Evolutionary conservation across 345 rosid species (phyloP), one percentile per base, ranked within the genome.

Genomic region (Citrus unshiu): DNA sequence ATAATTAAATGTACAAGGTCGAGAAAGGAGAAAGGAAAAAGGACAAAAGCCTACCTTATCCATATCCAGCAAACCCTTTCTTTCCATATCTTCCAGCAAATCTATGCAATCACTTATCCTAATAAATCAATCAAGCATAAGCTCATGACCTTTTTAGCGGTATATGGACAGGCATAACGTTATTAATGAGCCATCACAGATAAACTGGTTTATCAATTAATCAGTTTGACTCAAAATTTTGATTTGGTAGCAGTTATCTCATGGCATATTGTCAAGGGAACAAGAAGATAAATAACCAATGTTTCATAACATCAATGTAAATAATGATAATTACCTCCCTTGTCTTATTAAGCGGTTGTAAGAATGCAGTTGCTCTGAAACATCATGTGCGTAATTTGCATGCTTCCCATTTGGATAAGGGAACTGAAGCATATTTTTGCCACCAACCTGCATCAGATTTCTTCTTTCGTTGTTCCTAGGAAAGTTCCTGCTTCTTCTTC

Each of bases 51-150:
- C 25, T 83, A 89, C 99, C 94, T 95, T 93, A 85, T 88, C 85
- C 96, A 89, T 93, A 82, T 95, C 91, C 84, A 95, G 72, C 78
- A 86, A 60, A 83, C 89, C 90, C 75, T 37, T 83, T 77, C 83
- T 81, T 65, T 92, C 95, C 95, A 83, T 73, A 81, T 89, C 95
- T 87, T 95, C 93, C 58, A 95, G 95, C 85, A 95, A 84, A 82
- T 74, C 84, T 59, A 95, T 71, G 84, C 95, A 93, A 32, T 91
- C 91, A n/a, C 85, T 80, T 70, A 92, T 77, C 95, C 99, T 95
- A 79, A 76, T 14, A 77, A 63, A 68, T 49, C 68, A 70, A 74
- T 54, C 68, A 78, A 67, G 56, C 21, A 67, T 64, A 78, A 84
- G 77, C 73, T 78, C n/a, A 62, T 64, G 64, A 74, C 21, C 21